phyloP scores from a whole-genome alignment of 495 filamentous ascomycete genomes.

The Amphirosellinia nigrospora region DNA sequence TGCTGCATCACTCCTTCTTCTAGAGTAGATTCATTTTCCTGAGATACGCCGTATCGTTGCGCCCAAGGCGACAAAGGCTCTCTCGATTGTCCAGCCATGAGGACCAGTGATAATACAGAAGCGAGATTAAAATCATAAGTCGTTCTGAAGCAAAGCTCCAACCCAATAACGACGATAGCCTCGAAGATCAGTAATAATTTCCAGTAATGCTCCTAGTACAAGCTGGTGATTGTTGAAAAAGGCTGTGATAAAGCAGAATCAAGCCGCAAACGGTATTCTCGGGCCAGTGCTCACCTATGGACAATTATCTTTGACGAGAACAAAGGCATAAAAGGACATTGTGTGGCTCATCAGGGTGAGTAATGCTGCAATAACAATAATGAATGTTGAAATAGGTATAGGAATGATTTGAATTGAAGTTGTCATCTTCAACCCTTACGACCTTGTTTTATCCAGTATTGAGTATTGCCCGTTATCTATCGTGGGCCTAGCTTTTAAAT shows the following conservation, averaged over 20 bases:
- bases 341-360: not conserved
- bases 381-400: not conserved
- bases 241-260: not conserved
- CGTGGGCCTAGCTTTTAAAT: not conserved
- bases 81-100: not conserved
- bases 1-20: not conserved
- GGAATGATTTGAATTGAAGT: not conserved
- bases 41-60: not conserved
- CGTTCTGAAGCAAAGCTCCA: not conserved
- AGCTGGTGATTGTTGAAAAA: not conserved
- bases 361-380: not conserved
- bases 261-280: not conserved
- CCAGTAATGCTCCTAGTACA: not conserved
- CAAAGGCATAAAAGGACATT: not conserved
- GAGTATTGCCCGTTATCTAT: not conserved
- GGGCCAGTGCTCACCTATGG: not conserved
- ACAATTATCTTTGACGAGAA: not conserved
- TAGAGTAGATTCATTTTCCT: not conserved
- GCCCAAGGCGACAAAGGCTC: slow-evolving; percentile 14
- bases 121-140: not conserved
- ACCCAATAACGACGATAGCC: not conserved
- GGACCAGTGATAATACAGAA: not conserved
- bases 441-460: not conserved
- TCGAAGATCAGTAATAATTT: not conserved
- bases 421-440: not conserved